Base-by-base conservation (phyloP, 768 basidiomycete species). In the Mycena vitilis region DNA sequence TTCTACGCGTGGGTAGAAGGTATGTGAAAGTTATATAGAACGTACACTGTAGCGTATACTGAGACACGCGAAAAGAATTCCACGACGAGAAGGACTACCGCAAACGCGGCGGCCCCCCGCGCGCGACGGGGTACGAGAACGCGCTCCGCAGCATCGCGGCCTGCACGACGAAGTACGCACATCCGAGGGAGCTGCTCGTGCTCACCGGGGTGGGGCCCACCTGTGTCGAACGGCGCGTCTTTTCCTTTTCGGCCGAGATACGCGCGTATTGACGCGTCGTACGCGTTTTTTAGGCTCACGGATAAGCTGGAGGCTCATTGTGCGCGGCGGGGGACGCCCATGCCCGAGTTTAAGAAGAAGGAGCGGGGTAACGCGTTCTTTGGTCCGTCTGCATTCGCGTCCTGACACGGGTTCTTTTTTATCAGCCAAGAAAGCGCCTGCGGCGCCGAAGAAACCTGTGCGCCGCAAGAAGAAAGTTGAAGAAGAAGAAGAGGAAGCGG, bases 291-390 rank as follows among this genome's bases (percentile, higher is more conserved):
- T 42, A 62, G 66, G 54, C 60, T 67, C 36, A 62, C 60, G 37
- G 66, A 62, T 22, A 61, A 49, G 55, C 47, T 67, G 60, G 54
- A 61, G 13, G 66, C 51, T 20, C 54, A 67, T 30, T 62, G 66
- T 34, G 54, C 66, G 53, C 54, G 49, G 2, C 53, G 53, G 18
- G 66, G 66, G 3, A 51, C 57, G 2, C 8, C 45, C 22, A 67
- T 62, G 60, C 66, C 66, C 15, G 66, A 67, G 40, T 67, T 62
- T 30, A 56, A 56, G 60, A 57, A 67, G 60, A 67, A 65, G 38
- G 64, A 65, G 57, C 16, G 57, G 34, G 64, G 64, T 59, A 40
- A 8, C n/a, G 37, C 48, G 36, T 22, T 40, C 22, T 45, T 30
- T 20, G 5, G 30, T 34, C 5, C 15, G 40, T 40, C 15, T 10